Conservation (phyloP, 2,329 filamentous ascomycete species). For the Daldinia sp. region DNA sequence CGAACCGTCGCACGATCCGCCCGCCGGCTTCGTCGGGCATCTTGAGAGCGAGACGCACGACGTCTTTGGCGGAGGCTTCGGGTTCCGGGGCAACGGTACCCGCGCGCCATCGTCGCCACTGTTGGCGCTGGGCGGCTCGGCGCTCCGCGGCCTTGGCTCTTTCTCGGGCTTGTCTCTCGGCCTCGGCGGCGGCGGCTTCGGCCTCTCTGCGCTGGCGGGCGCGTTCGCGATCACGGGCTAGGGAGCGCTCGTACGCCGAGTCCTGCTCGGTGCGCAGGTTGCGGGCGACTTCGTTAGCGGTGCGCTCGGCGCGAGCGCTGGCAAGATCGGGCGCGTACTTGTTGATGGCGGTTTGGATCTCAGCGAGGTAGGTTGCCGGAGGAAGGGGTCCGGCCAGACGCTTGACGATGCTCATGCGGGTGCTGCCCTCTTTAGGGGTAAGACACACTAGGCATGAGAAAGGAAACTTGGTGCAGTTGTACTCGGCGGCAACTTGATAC, state of each 20-base stretch:
- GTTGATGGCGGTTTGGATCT: slow-evolving; percentile 78
- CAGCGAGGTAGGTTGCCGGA: slow-evolving; percentile 77
- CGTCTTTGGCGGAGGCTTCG: slow-evolving; percentile 68
- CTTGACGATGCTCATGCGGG: slow-evolving; percentile 90
- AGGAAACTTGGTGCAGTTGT: slow-evolving; percentile 92
- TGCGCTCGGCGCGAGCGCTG: slow-evolving; percentile 78
- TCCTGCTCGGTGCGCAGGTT: slow-evolving; percentile 90
- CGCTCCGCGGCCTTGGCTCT: slow-evolving; percentile 71
- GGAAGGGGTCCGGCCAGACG: slow-evolving; percentile 80
- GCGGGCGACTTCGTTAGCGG: slow-evolving; percentile 84
- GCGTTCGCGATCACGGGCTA: slow-evolving; percentile 89
- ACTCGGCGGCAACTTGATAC: slow-evolving; percentile 89
- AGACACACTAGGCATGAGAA: slow-evolving; percentile 89
- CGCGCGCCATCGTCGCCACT: slow-evolving; percentile 87
- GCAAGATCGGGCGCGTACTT: slow-evolving; percentile 82
- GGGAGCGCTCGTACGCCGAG: slow-evolving; percentile 89
- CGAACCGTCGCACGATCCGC: slow-evolving; percentile 78
- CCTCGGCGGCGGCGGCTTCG: slow-evolving; percentile 75
- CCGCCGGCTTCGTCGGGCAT: slow-evolving; percentile 77
- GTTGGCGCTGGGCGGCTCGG: slow-evolving; percentile 60
- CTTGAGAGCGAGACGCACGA: slow-evolving; percentile 77
- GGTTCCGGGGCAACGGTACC: slow-evolving; percentile 77
- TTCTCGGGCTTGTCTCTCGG: slow-evolving; percentile 70
- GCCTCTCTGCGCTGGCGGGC: slow-evolving; percentile 81
- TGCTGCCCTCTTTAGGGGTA: slow-evolving; percentile 84